Base-by-base conservation (phyloP, 75 land plant genomes). In the Adiantum capillusveneris region DNA sequence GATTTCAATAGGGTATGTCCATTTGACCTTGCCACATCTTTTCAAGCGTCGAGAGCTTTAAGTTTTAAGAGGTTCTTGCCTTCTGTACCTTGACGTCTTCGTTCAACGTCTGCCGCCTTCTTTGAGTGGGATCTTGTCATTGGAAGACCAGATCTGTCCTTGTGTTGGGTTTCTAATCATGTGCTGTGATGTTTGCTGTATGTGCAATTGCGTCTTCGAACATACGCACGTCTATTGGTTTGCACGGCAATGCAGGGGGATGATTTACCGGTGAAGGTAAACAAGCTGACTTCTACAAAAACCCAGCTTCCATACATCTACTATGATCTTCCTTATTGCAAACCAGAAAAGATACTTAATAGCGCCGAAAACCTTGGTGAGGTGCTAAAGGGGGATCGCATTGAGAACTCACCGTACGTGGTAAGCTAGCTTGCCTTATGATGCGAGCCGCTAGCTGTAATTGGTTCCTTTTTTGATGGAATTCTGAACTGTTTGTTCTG, bases 321-420 rank as follows among this genome's bases (percentile, higher is more conserved):
- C 68, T 92, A 92, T 72, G 80, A 94, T 51, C 80, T 92, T 29
- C 86, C 79, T n/a, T 88, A 61, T 51, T 92, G 97, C 59, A 71
- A 53, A 9, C 97, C 97, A 36, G 66, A 72, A 0, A 58, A 58
- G 18, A 84, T 87, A 25, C 59, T 84, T 44, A 80, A 91, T 62
- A 78, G 80, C 68, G 82, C 97, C 12, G 97, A 91, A 67, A 91
- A 87, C 76, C 84, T 91, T 34, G 94, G 97, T 24, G 97, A 92
- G 72, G 84, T 88, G 65, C 86, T 92, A 68, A 82, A 89, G 60
- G 97, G 97, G 61, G 97, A 92, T 70, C 84, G 94, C 31, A 92
- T 92, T 67, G 97, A 92, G 58, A 92, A 92, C 52, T 82, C 94
- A 34, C 86, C 87, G 48, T 92, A 78, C 75, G 69, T 70, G 83